Conservation (phyloP, 306 rosid species). For the Lagenaria siceraria region DNA sequence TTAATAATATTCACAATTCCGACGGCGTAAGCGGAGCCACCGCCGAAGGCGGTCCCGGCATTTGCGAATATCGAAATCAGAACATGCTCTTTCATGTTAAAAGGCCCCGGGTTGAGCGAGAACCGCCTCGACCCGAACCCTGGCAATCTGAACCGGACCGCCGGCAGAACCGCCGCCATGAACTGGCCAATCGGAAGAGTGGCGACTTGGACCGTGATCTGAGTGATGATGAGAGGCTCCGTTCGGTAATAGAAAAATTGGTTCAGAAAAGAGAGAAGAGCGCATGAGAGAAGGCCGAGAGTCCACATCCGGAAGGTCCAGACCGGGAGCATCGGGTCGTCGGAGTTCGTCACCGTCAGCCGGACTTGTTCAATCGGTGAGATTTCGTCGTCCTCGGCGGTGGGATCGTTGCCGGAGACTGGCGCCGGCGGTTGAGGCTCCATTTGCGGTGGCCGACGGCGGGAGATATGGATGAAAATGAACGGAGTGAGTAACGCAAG, state of each 20-base stretch:
- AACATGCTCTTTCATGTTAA: conserved; percentile 78
- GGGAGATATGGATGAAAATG: neutral
- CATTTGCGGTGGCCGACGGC: neutral
- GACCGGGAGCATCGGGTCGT: conserved; percentile 49
- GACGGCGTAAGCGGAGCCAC: conserved; percentile 50
- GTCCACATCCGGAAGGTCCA: conserved; percentile 95
- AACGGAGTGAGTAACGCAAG: neutral
- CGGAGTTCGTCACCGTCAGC: conserved; percentile 53
- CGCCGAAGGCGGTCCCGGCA: conserved; percentile 63
- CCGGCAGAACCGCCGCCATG: conserved; percentile 46
- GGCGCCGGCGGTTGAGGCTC: neutral
- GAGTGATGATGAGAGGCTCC: conserved; percentile 48
- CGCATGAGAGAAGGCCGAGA: conserved; percentile 48
- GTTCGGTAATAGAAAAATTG: conserved; percentile 69
- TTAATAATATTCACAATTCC: conserved; percentile 48
- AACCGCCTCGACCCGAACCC: conserved; percentile 21
- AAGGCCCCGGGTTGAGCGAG: conserved; percentile 75
- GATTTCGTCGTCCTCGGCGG: conserved; percentile 19
- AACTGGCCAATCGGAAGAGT: conserved; percentile 54
- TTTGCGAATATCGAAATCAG: conserved; percentile 73
- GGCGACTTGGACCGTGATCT: conserved; percentile 47
- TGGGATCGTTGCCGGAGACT: neutral
- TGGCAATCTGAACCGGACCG: conserved; percentile 24
- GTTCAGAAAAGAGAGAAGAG: conserved; percentile 55
- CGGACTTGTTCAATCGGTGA: conserved; percentile 68